Percentiles rank a stretch among this genome's conserved stretches.
phyloP scores from a whole-genome alignment of 371 early-diverging fungal species.

The Lichtheimia hyalospora region DNA sequence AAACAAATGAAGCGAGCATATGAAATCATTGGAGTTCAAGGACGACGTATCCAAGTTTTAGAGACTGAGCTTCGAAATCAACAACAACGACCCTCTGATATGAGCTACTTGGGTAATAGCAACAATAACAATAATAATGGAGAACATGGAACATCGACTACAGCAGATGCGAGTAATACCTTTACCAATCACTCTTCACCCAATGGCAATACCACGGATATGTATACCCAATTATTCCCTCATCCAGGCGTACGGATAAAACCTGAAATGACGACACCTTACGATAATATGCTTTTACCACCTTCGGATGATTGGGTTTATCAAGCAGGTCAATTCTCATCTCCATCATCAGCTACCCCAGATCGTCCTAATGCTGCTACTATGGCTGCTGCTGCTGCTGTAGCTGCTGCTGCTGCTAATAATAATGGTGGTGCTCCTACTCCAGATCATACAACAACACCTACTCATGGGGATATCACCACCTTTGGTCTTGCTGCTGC shows the following conservation, averaged over 20 bases:
- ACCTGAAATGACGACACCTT: constrained; percentile 1
- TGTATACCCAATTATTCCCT: constrained; percentile 9
- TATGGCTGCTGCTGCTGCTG: constrained; percentile 7
- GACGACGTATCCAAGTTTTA: constrained; percentile 12
- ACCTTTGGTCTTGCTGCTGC: constrained; percentile 2
- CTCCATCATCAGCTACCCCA: not conserved
- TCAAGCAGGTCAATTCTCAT: not conserved
- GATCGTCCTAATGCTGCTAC: constrained; percentile 6
- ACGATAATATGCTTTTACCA: not conserved
- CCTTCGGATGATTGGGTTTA: not conserved
- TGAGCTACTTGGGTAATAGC: not conserved
- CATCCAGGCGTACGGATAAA: constrained; percentile 8
- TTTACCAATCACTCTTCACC: constrained; percentile 2
- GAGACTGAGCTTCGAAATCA: constrained; percentile 12
- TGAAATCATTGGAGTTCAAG: constrained; percentile 14
- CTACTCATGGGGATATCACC: constrained; percentile 1
- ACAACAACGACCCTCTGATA: constrained; percentile 2
- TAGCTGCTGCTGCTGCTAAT: not conserved
- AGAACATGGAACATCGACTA: not conserved
- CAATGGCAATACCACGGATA: not conserved
- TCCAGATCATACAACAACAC: too few relatives aligned
- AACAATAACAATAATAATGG: not conserved
- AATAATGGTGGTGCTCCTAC: not conserved
- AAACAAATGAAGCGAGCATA: constrained; percentile 15
- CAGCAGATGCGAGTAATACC: not conserved